These are phyloP conservation scores for Leccinum aurantiacum DNA, from an alignment of 768 basidiomycete species.

Conservation along the genomic window DNA sequence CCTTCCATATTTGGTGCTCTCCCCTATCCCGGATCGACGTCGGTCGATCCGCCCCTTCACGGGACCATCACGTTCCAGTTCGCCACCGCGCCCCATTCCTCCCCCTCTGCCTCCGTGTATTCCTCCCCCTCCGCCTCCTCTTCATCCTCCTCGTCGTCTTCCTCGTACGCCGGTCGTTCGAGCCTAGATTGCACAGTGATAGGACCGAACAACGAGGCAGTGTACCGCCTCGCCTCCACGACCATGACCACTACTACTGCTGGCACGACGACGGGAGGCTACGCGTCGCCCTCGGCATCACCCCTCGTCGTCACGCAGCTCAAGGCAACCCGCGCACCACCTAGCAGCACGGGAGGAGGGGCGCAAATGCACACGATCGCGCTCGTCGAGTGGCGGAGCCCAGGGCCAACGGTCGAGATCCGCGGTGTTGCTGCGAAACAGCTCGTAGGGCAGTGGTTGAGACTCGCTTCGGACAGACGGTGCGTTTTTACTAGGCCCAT, in stretches of 20 bases:
- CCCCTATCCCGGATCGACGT: slow-evolving; percentile 45
- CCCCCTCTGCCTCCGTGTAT: background rate
- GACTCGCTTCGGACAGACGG: slow-evolving; percentile 48
- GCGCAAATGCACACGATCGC: slow-evolving; percentile 40
- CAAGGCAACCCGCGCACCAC: slow-evolving; percentile 40
- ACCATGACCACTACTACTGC: slow-evolving; percentile 33
- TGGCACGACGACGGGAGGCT: background rate
- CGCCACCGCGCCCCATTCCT: background rate
- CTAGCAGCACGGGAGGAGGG: background rate
- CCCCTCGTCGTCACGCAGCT: slow-evolving; percentile 22
- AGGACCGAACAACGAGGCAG: slow-evolving; percentile 48
- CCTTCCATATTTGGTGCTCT: slow-evolving; percentile 66
- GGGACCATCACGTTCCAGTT: slow-evolving; percentile 43
- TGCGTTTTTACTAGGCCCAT: slow-evolving; percentile 20
- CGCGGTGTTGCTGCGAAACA: slow-evolving; percentile 51
- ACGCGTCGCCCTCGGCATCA: background rate
- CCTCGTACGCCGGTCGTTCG: background rate
- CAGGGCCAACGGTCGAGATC: slow-evolving; percentile 49
- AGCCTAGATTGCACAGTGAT: slow-evolving; percentile 41
- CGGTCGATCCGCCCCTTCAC: slow-evolving; percentile 27
- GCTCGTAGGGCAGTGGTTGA: slow-evolving; percentile 52
- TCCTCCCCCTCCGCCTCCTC: background rate
- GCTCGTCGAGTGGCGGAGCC: slow-evolving; percentile 56
- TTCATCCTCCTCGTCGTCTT: background rate
- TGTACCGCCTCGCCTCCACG: slow-evolving; percentile 41